Conservation (phyloP, 805 yeast genomes). For the Yarrowia sp. region DNA sequence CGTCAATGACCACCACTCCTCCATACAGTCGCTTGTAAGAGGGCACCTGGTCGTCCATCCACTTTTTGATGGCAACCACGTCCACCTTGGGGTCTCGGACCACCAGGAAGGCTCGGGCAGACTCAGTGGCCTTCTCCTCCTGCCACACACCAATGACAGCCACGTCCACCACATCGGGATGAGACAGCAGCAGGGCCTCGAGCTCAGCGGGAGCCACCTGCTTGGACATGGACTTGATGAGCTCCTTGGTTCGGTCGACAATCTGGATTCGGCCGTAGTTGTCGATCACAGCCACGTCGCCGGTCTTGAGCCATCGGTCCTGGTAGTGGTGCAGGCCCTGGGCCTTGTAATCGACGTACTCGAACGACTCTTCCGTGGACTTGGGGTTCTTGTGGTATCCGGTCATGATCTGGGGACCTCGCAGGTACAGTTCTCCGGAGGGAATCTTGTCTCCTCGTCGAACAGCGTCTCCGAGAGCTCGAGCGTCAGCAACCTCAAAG, state of each 20-base stretch:
- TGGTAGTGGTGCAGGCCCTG: constrained; percentile 45
- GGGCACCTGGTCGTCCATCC: constrained; percentile 46
- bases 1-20: constrained; percentile 69
- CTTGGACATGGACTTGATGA: constrained; percentile 58
- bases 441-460: constrained; percentile 38
- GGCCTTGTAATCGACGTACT: constrained; percentile 59
- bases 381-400: constrained; percentile 59
- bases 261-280: constrained; percentile 54
- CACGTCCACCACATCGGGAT: constrained; percentile 44
- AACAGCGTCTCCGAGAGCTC: constrained; percentile 28
- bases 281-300: constrained; percentile 59
- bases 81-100: constrained; percentile 40
- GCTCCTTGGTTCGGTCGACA: constrained; percentile 70
- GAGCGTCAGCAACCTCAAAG: constrained; percentile 18
- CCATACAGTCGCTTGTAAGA: constrained; percentile 47
- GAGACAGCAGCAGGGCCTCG: constrained; percentile 44
- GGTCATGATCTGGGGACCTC: constrained; percentile 63
- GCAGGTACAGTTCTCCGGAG: constrained; percentile 59
- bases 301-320: constrained; percentile 55
- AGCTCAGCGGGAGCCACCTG: constrained; percentile 47
- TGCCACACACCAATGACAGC: constrained; percentile 45
- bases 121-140: constrained; percentile 50
- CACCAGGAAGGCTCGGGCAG: constrained; percentile 45
- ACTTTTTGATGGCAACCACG: constrained; percentile 40
- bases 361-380: constrained; percentile 57